Base-by-base conservation (phyloP, 75 land plant genomes). In the Cupressus sempervirens region DNA sequence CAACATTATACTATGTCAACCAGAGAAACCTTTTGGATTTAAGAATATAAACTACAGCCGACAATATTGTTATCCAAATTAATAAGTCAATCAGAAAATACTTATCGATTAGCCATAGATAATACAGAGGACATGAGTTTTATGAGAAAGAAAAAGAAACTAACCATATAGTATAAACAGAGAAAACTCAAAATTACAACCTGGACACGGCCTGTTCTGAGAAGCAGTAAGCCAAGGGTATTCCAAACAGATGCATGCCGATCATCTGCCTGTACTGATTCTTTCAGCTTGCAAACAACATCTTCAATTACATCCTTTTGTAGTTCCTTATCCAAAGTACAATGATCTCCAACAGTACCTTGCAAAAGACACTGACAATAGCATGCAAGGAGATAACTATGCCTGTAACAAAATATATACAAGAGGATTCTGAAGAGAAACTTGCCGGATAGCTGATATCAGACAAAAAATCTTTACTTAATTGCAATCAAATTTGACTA, bases 161-260 rank as follows among this genome's bases (percentile, higher is more conserved):
- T 43, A 40, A 54, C 3, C 86, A 41, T 50, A 32, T 43, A 35
- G 84, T 9, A 23, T 8, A 43, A 26, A 45, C 20, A 4, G 67
- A 65, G 54, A 12, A 40, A 86, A 54, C 15, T 30, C 67, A 76
- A 72, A 12, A 26, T 34, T 84, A 70, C 35, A 16, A 94, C 98
- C 96, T 96, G 89, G 67, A 92, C 76, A 15, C 91, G 90, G 70
- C 96, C 94, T 86, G 91, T 91, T 84, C 84, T 92, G 48, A 96
- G 90, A 76, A 96, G 91, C 54, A 94, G 84, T n/a, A 91, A 83
- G 15, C 98, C 98, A 62, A 96, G 93, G 30, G 95, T 89, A 76
- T 94, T 96, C 98, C 98, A 96, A 10, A 96, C 83, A 86, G 91
- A 84, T 72, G 95, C 91, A 65, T 95, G 94, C 72, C 90, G 93